A percentile compares a stretch with the other conserved stretches of the same genome.
Evolutionary conservation across 306 rosid species (phyloP).

Genomic region (Carpinus viminea): DNA sequence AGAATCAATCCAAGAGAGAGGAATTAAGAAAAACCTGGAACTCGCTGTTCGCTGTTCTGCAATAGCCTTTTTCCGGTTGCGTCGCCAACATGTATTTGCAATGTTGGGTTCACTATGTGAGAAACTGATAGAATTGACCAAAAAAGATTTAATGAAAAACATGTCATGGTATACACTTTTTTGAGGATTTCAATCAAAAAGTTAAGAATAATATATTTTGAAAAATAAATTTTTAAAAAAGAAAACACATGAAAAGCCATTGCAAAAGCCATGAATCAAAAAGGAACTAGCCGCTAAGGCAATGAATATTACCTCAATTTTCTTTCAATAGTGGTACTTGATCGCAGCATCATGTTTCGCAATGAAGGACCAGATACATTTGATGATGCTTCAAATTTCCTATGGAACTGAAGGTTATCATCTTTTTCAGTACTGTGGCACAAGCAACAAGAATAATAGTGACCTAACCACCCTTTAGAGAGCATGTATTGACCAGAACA

Average conservation of each 20-base stretch:
- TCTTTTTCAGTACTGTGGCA: constrained; percentile 75
- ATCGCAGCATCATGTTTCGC: constrained; percentile 76
- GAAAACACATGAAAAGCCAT: constrained; percentile 3
- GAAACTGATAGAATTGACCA: constrained; percentile 70
- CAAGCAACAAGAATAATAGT: constrained; percentile 26
- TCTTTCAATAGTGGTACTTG: constrained; percentile 60
- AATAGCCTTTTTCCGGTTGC: constrained; percentile 94
- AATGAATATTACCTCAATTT: constrained; percentile 62
- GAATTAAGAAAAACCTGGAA: constrained; percentile 76
- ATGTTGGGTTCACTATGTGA: constrained; percentile 99
- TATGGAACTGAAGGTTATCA: constrained; percentile 68
- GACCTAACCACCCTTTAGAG: constrained; percentile 24
- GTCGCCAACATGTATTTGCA: constrained; percentile 94
- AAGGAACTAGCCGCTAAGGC: constrained; percentile 5
- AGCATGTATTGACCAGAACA: neutral
- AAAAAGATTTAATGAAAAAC: constrained; percentile 47
- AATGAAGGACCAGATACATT: constrained; percentile 69
- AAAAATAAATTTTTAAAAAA: constrained; percentile 5
- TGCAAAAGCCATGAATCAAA: constrained; percentile 21
- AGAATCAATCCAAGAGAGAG: constrained; percentile 25
- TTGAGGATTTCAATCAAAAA: constrained; percentile 32
- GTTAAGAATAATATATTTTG: constrained; percentile 21
- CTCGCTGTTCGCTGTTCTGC: constrained; percentile 99
- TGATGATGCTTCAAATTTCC: constrained; percentile 61
- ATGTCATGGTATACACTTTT: constrained; percentile 37